Conservation (phyloP, 2,329 filamentous ascomycete genomes). For the Claviceps sorghi region DNA sequence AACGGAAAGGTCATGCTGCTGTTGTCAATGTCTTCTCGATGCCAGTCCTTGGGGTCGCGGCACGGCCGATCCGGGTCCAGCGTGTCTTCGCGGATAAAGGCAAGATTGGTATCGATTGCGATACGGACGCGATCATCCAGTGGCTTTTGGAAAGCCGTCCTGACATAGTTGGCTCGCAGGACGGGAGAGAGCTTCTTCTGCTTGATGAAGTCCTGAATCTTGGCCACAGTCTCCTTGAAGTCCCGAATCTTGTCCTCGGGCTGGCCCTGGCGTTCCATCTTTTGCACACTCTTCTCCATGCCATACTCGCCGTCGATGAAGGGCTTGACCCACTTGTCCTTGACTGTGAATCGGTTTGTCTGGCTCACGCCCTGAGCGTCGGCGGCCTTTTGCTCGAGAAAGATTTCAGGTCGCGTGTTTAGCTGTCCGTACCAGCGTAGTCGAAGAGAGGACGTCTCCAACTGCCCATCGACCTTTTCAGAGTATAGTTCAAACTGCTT, state of each 20-base stretch:
- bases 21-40: slow-evolving; percentile 78
- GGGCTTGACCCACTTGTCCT: slow-evolving; percentile 81
- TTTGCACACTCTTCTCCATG: slow-evolving; percentile 79
- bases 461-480: slow-evolving; percentile 63
- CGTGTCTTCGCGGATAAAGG: slow-evolving; percentile 66
- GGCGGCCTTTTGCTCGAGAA: slow-evolving; percentile 79
- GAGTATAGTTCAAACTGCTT: slow-evolving; percentile 73
- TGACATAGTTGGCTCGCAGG: slow-evolving; percentile 80
- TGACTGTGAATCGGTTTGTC: slow-evolving; percentile 70
- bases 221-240: slow-evolving; percentile 57
- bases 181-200: slow-evolving; percentile 68
- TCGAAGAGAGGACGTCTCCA: slow-evolving; percentile 67
- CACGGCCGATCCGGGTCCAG: slow-evolving; percentile 76
- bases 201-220: slow-evolving; percentile 68
- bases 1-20: slow-evolving; percentile 76
- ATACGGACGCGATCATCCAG: slow-evolving; percentile 81
- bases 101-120: slow-evolving; percentile 82
- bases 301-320: slow-evolving; percentile 80
- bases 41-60: slow-evolving; percentile 79
- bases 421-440: slow-evolving; percentile 87
- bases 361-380: slow-evolving; percentile 61
- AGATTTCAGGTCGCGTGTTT: slow-evolving; percentile 61
- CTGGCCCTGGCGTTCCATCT: slow-evolving; percentile 67
- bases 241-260: slow-evolving; percentile 49
- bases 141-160: slow-evolving; percentile 93